Base-by-base conservation (phyloP, 768 basidiomycete genomes). In the Tubosaeta sp. region DNA sequence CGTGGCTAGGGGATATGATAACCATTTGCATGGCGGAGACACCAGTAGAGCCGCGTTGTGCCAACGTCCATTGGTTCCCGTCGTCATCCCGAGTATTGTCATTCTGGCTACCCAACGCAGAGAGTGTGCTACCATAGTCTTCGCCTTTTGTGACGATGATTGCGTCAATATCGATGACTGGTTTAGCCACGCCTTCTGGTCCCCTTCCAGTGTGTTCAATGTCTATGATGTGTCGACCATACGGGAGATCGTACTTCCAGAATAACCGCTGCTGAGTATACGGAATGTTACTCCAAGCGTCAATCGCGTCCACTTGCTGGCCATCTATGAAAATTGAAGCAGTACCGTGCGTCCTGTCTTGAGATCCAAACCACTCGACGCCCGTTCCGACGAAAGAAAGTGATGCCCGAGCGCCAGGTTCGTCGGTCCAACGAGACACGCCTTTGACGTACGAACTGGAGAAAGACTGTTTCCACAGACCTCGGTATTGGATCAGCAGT, bases 11-110 rank as follows among this genome's bases (percentile, higher is more conserved):
- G 4, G 88, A 90, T 55, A 90, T 74, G 51, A 90, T 68, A 6
- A 73, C 72, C 51, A 90, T 63, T 63, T 90, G 87, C 87, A 90
- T 90, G 3, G 88, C 89, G 51, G 81, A 72, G 12, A 90, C 84
- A 14, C 89, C 89, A 13, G 86, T 89, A 16, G 79, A 74, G 13
- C 89, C 89, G 46, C 77, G 73, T 65, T 87, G 83, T 29, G 64
- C 66, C 30, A 90, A 64, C 14, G 74, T 73, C 89, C 89, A 91
- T 18, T 56, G 52, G 24, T 50, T 43, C 25, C 29, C 49, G 14
- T 46, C 36, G 44, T 44, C 46, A 5, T 27, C 27, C 27, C 27
- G 27, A 27, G 27, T 48, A 14, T 43, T 34, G 41, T 42, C 49
- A 5, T 45, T 41, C 14, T 46, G 53, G 25, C 34, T 53, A 11